Base-by-base conservation (phyloP, 169 alveolate species). In the Plasmodium coatneyi region DNA sequence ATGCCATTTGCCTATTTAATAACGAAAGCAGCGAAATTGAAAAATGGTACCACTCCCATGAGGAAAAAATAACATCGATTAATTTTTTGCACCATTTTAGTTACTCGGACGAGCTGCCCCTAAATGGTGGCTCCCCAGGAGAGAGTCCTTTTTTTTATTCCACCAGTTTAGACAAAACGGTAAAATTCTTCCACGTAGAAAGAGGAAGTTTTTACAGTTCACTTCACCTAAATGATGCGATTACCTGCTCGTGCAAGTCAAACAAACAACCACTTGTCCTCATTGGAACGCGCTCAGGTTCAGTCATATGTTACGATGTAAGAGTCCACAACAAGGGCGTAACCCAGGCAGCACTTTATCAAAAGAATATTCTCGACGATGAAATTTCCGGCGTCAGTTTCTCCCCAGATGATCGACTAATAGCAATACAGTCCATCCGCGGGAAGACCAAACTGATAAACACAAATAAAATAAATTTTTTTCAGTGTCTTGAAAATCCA, bases 11-110 rank as follows among this genome's bases (percentile, higher is more conserved):
- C 22, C 19, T 36, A 19, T 19, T 81, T 54, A 41, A 56, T 36
- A 81, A 81, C 12, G 39, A 5, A 56, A 81, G 70, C 6, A 3
- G 52, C 25, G 25, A 54, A 81, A 46, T 54, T 16, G 89, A 81
- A 52, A 28, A 81, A 32, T 52, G n/a, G 36, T 81, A 36, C 34
- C 71, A 81, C 41, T 22, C 39, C 22, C 89, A 81, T 52, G 71
- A 81, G 12, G 89, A 81, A 39, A 81, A 81, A 32, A 56, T 81
- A 81, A 81, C 80, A 36, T 81, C 72, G 19, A 25, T 81, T 81
- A 54, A 81, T 81, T 81, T 81, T 56, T 56, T 81, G 41, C 22
- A 41, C 70, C 54, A 81, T 81, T 41, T 3, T 0, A 81, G 39
- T 32, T 28, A 41, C 71, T 5, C 34, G 3, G 80, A 36, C 22